Evolutionary conservation across 1,139 yeast genomes (phyloP), one percentile per base, ranked within the genome.

Genomic region (Groenewaldozyma auringiensis): DNA sequence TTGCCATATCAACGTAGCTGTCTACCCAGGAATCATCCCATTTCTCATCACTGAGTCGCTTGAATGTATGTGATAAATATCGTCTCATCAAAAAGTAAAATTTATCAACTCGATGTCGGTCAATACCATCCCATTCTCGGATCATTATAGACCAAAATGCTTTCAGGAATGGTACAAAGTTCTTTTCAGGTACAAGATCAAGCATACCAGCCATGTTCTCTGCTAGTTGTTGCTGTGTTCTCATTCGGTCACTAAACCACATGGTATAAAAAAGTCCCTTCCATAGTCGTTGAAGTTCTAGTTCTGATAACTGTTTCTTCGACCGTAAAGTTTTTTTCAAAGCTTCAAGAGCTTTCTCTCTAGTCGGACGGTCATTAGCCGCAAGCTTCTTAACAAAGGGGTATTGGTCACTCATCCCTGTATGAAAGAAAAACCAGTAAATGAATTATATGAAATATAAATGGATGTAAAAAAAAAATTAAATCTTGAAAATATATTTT

Each of bases 201-300:
- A 74, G 75, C 42, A 92, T 68, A 42, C 67, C 72, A 0, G 94
- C 95, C 51, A 92, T 69, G 43, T 78, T 79, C 45, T 74, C 78
- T 2, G 96, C 95, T 40, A 92, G 70, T 49, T 81, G 70, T 63
- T 88, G 95, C 66, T 92, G 98, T 25, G 95, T 94, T 55, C 82
- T 74, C 27, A 96, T 94, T 58, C 94, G 78, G 65, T 92, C 98
- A 61, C 95, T 78, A 66, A 83, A 87, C 98, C 98, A 92, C 95
- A 92, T 86, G 25, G 80, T 61, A 63, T 74, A 92, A 65, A 83
- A 92, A 42, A 92, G 72, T 8, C 97, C 98, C 65, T 85, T 87
- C 96, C 97, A 92, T 49, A 92, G 70, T 63, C 89, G 88, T 55
- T 83, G 83, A 55, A 80, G 72, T 51, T 89, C 95, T 17, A 72